Conservation (phyloP, 345 rosid genomes). For the Gossypium herbaceum region DNA sequence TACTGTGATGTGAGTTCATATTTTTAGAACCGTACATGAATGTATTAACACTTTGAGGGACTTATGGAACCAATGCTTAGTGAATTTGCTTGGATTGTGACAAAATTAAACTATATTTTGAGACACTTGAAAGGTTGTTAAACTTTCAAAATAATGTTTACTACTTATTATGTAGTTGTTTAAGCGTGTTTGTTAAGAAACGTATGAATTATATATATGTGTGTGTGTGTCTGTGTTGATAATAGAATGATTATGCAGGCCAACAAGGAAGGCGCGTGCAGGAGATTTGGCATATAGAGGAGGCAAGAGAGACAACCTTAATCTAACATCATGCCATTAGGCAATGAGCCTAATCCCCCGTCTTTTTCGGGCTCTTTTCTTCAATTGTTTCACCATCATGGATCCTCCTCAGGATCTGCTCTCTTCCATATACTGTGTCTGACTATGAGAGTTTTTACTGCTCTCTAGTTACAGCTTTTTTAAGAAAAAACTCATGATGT, state of each 20-base stretch:
- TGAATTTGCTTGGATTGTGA: too few species aligned
- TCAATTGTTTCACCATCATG: conserved; percentile 12
- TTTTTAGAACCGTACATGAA: too few species aligned
- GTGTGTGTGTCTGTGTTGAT: background rate
- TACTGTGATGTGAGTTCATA: too few species aligned
- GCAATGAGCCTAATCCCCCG: conserved; percentile 1
- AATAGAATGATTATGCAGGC: conserved; percentile 4
- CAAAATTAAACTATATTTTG: too few species aligned
- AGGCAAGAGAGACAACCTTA: background rate
- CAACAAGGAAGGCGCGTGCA: background rate
- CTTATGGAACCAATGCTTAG: too few species aligned
- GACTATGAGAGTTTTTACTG: background rate
- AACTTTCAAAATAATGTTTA: too few species aligned
- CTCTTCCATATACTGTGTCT: background rate
- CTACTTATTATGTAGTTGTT: background rate
- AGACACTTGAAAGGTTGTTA: too few species aligned
- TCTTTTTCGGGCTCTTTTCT: conserved; percentile 20
- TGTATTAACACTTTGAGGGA: too few species aligned
- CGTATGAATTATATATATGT: background rate
- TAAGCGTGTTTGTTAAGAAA: background rate
- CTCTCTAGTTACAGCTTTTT: too few species aligned
- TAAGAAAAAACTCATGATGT: too few species aligned
- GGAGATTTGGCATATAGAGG: background rate
- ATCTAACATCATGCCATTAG: background rate
- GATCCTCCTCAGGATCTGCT: conserved; percentile 7